Evolutionary conservation across 2,329 filamentous ascomycete genomes (phyloP), one percentile per base, ranked within the genome.

Genomic region (Fusarium udum): DNA sequence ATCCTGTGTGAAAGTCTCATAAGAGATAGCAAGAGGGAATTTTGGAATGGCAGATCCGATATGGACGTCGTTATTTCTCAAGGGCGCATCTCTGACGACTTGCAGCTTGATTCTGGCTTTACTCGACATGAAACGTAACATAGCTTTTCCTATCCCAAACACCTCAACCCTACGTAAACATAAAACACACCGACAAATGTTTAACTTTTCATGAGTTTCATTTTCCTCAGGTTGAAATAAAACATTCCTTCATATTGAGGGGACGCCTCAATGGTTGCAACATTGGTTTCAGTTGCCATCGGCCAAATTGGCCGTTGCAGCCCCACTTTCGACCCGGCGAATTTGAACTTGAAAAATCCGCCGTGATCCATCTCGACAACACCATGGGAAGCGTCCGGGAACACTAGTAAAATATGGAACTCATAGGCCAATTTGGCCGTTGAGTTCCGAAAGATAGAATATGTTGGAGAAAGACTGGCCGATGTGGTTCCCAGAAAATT

Each of bases 391-490:
- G 52, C 40, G 18, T 18, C 13, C 18, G 7, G 31, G 15, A 15
- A 13, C 16, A 28, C 6, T 36, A 16, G 20, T 9, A 22, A n/a
- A n/a, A 11, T 28, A 14, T 36, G 10, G 20, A n/a, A 22, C 24
- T 28, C 2, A 6, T 7, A n/a, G 11, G 40, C 55, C 20, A 58
- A 36, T 6, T 10, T 58, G 55, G 40, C 40, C 55, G 40, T 6
- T 6, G 14, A 2, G 0, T 24, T 13, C 1, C 0, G 7, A 4
- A 10, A n/a, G 5, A 9, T 7, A 4, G 20, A 42, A 0, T 1
- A 14, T 39, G 14, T 7, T 1, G 1, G 14, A n/a, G 15, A 7
- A 16, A 32, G 12, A 22, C 5, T 8, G 6, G 13, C 24, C 10
- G 6, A 3, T 22, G 11, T 4, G 7, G 10, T 7, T 24, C 2